These are phyloP conservation scores for Wickerhamomyces bisporus DNA, from an alignment of 805 yeast species.

Conservation along the genomic window DNA sequence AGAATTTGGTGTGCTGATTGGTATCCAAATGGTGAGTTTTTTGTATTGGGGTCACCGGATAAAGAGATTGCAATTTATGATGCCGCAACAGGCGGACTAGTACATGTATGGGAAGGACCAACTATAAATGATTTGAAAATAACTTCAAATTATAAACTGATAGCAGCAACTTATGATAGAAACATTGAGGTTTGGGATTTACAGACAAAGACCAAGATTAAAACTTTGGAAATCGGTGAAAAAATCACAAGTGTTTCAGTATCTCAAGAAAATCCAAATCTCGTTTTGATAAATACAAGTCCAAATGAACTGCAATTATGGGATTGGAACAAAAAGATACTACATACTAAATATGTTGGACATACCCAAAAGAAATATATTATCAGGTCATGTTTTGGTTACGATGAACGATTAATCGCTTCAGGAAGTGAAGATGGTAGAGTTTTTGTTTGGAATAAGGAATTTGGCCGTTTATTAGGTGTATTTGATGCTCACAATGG, in stretches of 20 bases:
- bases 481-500: constrained; percentile 58
- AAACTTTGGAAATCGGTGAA: constrained; percentile 48
- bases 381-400: constrained; percentile 73
- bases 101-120: constrained; percentile 28
- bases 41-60: constrained; percentile 76
- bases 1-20: constrained; percentile 63
- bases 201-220: constrained; percentile 33
- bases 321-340: constrained; percentile 57
- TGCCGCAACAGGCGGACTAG: constrained; percentile 23
- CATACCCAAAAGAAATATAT: constrained; percentile 66
- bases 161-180: constrained; percentile 61
- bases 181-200: constrained; percentile 58
- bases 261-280: constrained; percentile 47
- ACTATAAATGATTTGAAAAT: constrained; percentile 68
- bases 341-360: constrained; percentile 64
- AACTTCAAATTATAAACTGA: constrained; percentile 57
- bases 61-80: constrained; percentile 51
- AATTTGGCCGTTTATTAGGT: constrained; percentile 58
- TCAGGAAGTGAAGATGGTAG: constrained; percentile 83
- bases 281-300: constrained; percentile 57
- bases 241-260: constrained; percentile 61
- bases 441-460: constrained; percentile 73
- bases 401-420: constrained; percentile 61
- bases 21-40: constrained; percentile 49
- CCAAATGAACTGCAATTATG: constrained; percentile 79